Evolutionary conservation across 225 moss, liverwort and hornwort genomes (phyloP).

Genomic region (Pseudoscleropodium purum): DNA sequence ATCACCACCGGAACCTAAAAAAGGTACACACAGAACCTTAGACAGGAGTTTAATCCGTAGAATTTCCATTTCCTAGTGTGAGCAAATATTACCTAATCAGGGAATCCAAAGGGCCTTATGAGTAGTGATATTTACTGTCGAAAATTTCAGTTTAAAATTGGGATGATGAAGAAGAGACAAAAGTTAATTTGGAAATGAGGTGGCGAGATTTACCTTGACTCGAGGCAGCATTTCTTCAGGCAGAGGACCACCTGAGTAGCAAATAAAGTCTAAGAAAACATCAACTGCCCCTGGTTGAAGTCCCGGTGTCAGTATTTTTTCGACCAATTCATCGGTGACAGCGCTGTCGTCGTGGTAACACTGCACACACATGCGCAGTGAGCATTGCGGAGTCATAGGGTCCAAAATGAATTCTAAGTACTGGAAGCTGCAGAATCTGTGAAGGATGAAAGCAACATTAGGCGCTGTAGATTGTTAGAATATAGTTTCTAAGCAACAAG

Average conservation of each 20-base stretch:
- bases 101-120: not conserved
- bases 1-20: conserved; percentile 64
- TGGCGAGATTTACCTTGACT: conserved; percentile 31
- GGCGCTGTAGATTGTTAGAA: not conserved
- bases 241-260: conserved; percentile 82
- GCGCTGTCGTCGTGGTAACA: conserved; percentile 66
- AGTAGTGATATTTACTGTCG: not conserved
- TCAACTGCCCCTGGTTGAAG: conserved; percentile 78
- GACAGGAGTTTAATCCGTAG: not conserved
- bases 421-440: not conserved
- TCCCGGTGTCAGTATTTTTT: conserved; percentile 70
- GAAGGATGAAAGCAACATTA: not conserved
- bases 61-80: not conserved
- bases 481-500: not conserved
- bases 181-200: not conserved
- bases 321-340: conserved; percentile 85
- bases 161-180: not conserved
- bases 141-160: not conserved
- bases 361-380: conserved; percentile 22
- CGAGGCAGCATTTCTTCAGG: conserved; percentile 80
- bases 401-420: not conserved
- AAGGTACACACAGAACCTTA: not conserved
- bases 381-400: not conserved
- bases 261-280: conserved; percentile 83
- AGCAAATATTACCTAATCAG: not conserved